A percentile compares a stretch with the other conserved stretches of the same genome.
Conservation (phyloP, 2,329 filamentous ascomycete species). For the Ascochyta viciae-villosae region DNA sequence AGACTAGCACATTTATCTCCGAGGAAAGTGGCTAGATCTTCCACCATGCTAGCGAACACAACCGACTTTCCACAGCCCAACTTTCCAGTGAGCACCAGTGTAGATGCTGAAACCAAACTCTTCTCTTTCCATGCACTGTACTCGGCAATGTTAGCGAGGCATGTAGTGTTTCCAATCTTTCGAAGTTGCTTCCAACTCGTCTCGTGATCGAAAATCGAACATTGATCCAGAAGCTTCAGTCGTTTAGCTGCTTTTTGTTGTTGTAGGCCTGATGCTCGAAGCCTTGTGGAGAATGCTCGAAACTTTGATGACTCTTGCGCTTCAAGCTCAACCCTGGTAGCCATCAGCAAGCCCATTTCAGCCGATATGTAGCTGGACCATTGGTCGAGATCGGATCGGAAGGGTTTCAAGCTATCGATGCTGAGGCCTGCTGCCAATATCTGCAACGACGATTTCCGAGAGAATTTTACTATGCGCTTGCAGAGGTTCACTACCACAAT, state of each 20-base stretch:
- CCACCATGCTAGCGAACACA: slow-evolving; percentile 53
- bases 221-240: slow-evolving; percentile 48
- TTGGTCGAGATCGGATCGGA: slow-evolving; percentile 43
- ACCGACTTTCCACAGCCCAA: slow-evolving; percentile 57
- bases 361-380: slow-evolving; percentile 51
- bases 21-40: slow-evolving; percentile 24
- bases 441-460: slow-evolving; percentile 43
- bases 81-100: slow-evolving; percentile 37
- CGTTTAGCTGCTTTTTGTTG: slow-evolving; percentile 26
- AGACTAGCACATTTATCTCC: slow-evolving; percentile 9
- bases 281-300: slow-evolving; percentile 30
- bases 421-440: slow-evolving; percentile 26
- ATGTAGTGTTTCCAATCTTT: slow-evolving; percentile 49
- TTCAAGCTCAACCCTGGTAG: slow-evolving; percentile 21
- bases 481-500: slow-evolving; percentile 52
- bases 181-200: slow-evolving; percentile 53
- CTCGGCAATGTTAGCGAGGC: slow-evolving; percentile 25
- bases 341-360: slow-evolving; percentile 28
- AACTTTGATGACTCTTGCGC: slow-evolving; percentile 36
- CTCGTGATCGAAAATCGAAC: slow-evolving; percentile 53
- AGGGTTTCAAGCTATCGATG: slow-evolving; percentile 38
- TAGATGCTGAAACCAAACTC: slow-evolving; percentile 22
- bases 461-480: slow-evolving; percentile 43
- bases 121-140: slow-evolving; percentile 41
- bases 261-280: slow-evolving; percentile 19